Percentiles rank a stretch among this genome's conserved stretches.
phyloP scores from a whole-genome alignment of 345 rosid species.

The Laguncularia racemosa region DNA sequence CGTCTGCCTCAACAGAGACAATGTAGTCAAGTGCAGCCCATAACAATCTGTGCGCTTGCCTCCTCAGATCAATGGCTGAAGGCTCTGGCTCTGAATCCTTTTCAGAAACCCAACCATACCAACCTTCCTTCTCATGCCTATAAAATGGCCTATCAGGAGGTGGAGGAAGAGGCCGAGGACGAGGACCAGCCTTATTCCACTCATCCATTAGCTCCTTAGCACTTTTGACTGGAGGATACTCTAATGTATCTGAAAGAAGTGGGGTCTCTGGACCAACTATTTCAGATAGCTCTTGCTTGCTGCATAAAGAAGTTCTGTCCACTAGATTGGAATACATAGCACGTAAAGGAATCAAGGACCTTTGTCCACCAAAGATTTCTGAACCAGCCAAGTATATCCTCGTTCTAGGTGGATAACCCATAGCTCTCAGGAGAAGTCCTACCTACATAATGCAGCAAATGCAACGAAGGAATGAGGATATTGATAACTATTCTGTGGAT shows the following conservation, averaged over 20 bases:
- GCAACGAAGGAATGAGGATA: too few species aligned
- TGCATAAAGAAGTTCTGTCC: conserved; percentile 76
- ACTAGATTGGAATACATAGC: conserved; percentile 75
- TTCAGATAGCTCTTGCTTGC: conserved; percentile 59
- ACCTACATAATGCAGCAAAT: conserved; percentile 47
- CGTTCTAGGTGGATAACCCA: conserved; percentile 87
- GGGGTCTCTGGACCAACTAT: conserved; percentile 80
- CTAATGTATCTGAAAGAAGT: conserved; percentile 39
- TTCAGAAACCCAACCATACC: conserved; percentile 96
- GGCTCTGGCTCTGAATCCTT: conserved; percentile 75
- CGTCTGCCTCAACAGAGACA: conserved; percentile 88
- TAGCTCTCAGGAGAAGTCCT: conserved; percentile 80
- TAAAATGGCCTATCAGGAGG: conserved; percentile 94
- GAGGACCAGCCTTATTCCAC: conserved; percentile 93
- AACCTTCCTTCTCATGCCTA: conserved; percentile 95
- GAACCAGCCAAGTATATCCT: conserved; percentile 91
- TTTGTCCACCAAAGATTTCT: conserved; percentile 93
- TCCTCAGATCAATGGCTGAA: conserved; percentile 67
- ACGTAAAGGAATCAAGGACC: conserved; percentile 83
- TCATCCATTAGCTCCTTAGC: conserved; percentile 65
- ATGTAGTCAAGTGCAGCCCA: conserved; percentile 97
- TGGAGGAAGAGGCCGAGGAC: conserved; percentile 98
- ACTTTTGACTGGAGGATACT: conserved; percentile 46
- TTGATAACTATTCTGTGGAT: too few species aligned
- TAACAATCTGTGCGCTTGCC: conserved; percentile 80